Conservation (phyloP, 306 rosid genomes). For the Mimosa bimucronata region DNA sequence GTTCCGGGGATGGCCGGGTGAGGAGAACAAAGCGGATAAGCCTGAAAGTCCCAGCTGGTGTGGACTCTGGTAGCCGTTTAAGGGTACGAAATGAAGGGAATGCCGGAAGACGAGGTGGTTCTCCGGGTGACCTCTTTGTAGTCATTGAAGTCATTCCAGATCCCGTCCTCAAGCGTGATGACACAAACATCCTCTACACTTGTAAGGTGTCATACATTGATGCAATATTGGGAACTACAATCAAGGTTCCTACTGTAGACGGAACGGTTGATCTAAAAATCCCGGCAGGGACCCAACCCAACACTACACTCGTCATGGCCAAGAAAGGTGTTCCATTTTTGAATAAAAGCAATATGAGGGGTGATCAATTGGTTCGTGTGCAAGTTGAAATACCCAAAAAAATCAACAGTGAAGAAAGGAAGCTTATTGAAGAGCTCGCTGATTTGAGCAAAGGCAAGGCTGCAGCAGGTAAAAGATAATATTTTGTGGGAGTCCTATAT, state of each 20-base stretch:
- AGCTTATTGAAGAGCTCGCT: conserved; percentile 87
- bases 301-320: conserved; percentile 93
- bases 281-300: conserved; percentile 86
- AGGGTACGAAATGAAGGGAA: conserved; percentile 97
- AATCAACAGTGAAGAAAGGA: conserved; percentile 76
- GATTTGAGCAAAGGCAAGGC: conserved; percentile 90
- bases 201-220: conserved; percentile 89
- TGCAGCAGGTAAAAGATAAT: conserved; percentile 40
- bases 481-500: background rate
- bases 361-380: conserved; percentile 95
- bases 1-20: conserved; percentile 97
- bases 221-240: conserved; percentile 86
- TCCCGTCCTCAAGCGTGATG: conserved; percentile 92
- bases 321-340: conserved; percentile 94
- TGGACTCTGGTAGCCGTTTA: conserved; percentile 94
- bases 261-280: conserved; percentile 61
- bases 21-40: conserved; percentile 90
- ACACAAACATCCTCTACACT: conserved; percentile 81
- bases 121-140: conserved; percentile 93
- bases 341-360: conserved; percentile 87
- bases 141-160: conserved; percentile 89
- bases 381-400: conserved; percentile 97
- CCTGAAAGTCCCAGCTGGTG: conserved; percentile 96
- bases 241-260: conserved; percentile 92
- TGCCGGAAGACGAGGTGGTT: conserved; percentile 87